Percentiles rank a stretch among this genome's conserved stretches.
Conservation (phyloP, 331 rosid species). For the Quercus lobata region DNA sequence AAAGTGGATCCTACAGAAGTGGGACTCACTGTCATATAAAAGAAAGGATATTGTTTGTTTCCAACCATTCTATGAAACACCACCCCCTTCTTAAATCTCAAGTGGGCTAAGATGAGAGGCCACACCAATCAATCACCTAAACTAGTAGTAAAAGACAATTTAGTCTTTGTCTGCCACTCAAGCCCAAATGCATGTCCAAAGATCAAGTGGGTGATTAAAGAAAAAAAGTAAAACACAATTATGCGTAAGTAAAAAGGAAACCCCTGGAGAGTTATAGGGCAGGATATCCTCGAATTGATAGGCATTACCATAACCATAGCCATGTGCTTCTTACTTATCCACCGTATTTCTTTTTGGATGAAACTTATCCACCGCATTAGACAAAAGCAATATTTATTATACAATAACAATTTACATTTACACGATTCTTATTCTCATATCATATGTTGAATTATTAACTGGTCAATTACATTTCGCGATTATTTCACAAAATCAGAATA, state of each 20-base stretch:
- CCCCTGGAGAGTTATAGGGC: neutral
- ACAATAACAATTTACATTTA: neutral
- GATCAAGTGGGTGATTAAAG: constrained; percentile 19
- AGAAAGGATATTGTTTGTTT: too few species aligned
- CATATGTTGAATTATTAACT: neutral
- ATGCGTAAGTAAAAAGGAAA: constrained; percentile 1
- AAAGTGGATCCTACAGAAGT: too few species aligned
- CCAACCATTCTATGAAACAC: neutral
- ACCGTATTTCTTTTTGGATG: neutral
- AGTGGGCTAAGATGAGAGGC: neutral
- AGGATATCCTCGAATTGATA: constrained; percentile 3
- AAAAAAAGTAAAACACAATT: constrained; percentile 1
- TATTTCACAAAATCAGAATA: neutral
- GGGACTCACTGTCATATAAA: too few species aligned
- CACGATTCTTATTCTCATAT: neutral
- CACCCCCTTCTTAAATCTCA: neutral
- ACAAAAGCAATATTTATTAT: neutral
- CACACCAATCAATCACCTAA: neutral
- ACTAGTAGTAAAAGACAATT: neutral
- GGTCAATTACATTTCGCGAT: neutral
- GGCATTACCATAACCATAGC: neutral
- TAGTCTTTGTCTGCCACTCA: constrained; percentile 23
- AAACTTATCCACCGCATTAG: neutral
- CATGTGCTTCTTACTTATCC: neutral
- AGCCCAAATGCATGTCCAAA: neutral